These are phyloP conservation scores for Colletotrichum tofieldiae DNA, from an alignment of 2,329 filamentous ascomycete genomes.

Conservation along the genomic window DNA sequence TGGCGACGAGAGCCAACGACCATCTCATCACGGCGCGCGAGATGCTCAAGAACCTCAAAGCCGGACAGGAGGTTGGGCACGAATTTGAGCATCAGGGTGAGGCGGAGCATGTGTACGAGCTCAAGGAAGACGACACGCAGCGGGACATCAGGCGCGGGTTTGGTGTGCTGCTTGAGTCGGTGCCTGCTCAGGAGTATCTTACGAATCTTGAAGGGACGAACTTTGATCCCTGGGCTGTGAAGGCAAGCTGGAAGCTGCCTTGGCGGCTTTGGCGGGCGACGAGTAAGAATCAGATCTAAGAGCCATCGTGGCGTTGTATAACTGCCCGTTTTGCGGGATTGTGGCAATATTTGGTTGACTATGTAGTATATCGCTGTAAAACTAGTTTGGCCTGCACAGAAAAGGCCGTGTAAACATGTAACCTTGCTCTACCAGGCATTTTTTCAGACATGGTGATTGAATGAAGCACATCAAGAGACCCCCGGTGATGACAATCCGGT, in stretches of 20 bases:
- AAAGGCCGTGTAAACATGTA: neutral
- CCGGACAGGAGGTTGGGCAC: conserved; percentile 83
- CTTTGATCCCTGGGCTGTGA: conserved; percentile 85
- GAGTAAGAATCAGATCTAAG: conserved; percentile 64
- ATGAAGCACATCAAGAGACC: neutral
- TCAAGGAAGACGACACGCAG: conserved; percentile 55
- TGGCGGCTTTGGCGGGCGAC: conserved; percentile 77
- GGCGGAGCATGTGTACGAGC: conserved; percentile 72
- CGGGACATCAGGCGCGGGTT: conserved; percentile 75
- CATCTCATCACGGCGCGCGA: conserved; percentile 94
- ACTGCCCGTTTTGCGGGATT: neutral
- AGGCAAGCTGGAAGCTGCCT: conserved; percentile 84
- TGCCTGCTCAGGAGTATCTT: conserved; percentile 85
- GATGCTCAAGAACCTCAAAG: conserved; percentile 86
- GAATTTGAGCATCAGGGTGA: conserved; percentile 91
- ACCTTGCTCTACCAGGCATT: neutral
- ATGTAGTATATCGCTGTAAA: conserved; percentile 33
- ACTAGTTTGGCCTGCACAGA: neutral
- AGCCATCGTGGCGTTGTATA: neutral
- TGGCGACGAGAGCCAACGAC: conserved; percentile 95
- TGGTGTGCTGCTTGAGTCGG: conserved; percentile 83
- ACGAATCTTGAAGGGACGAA: conserved; percentile 83
- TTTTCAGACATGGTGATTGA: too few species aligned
- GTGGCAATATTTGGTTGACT: neutral
- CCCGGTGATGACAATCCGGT: conserved; percentile 21